Evolutionary conservation across 108 stramenopile species (phyloP).

Genomic region (Nitzschia sp.): DNA sequence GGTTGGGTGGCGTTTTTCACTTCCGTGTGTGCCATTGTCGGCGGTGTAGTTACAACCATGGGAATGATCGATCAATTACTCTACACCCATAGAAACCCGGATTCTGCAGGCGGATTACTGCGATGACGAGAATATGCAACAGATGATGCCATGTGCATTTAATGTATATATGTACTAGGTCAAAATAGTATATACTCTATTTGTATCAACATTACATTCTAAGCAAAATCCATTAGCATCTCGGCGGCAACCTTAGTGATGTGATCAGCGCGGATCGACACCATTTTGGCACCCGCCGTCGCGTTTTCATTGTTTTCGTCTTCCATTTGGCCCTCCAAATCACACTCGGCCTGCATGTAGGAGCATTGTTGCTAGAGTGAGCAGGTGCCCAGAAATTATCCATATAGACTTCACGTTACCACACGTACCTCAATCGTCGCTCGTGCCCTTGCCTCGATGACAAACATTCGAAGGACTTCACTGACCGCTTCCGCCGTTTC

Average conservation of each 20-base stretch:
- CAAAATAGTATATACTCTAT: no score
- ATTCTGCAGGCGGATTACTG: neutral
- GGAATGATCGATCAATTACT: slow-evolving; percentile 77
- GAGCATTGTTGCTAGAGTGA: neutral
- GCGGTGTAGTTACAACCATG: slow-evolving; percentile 87
- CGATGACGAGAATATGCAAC: slow-evolving; percentile 4
- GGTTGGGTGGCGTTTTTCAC: slow-evolving; percentile 88
- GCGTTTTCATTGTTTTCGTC: slow-evolving; percentile 14
- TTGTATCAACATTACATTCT: neutral
- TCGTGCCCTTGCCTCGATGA: slow-evolving; percentile 38
- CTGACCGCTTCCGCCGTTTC: slow-evolving; percentile 33
- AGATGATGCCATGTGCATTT: neutral
- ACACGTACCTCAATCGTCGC: slow-evolving; percentile 44
- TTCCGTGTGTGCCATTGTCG: slow-evolving; percentile 85
- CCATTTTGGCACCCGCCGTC: neutral
- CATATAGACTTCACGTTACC: neutral
- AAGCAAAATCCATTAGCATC: slow-evolving; percentile 49
- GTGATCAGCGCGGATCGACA: slow-evolving; percentile 39
- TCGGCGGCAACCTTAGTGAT: slow-evolving; percentile 52
- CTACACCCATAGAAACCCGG: slow-evolving; percentile 31
- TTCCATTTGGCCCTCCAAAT: slow-evolving; percentile 27
- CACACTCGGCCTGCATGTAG: slow-evolving; percentile 35
- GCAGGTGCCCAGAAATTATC: neutral
- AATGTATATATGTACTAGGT: no score
- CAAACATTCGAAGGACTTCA: slow-evolving; percentile 46